A percentile compares a stretch with the other conserved stretches of the same genome.
phyloP scores from a whole-genome alignment of 768 basidiomycete species.

The Fibroporia radiculosa region DNA sequence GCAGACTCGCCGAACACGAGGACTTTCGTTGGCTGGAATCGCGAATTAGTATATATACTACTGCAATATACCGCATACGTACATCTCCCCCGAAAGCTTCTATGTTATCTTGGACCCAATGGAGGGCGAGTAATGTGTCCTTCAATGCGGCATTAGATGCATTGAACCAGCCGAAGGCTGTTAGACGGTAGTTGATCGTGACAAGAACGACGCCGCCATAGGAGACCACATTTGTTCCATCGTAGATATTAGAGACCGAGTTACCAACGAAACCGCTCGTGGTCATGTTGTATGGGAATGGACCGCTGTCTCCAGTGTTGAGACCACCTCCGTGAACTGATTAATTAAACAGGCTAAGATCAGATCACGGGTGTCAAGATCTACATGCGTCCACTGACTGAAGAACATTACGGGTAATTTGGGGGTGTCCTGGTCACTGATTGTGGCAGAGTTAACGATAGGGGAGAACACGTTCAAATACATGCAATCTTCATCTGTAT shows the following conservation, averaged over 20 bases:
- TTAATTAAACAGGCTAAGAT: background rate
- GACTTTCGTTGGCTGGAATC: background rate
- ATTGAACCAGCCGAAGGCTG: conserved; percentile 7
- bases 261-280: conserved; percentile 2
- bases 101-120: conserved; percentile 6
- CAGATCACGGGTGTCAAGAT: background rate
- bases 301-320: conserved; percentile 5
- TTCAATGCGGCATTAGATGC: conserved; percentile 5
- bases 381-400: background rate
- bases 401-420: conserved; percentile 7
- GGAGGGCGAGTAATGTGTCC: conserved; percentile 2
- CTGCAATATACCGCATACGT: background rate
- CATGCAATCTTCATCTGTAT: conserved; percentile 3
- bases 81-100: conserved; percentile 6
- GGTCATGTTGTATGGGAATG: conserved; percentile 6
- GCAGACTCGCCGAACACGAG: conserved; percentile 5
- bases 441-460: background rate
- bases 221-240: conserved; percentile 4
- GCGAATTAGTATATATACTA: background rate
- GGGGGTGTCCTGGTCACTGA: background rate
- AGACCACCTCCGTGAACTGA: conserved; percentile 6
- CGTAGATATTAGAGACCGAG: conserved; percentile 3
- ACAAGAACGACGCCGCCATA: conserved; percentile 8
- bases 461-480: conserved; percentile 5
- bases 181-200: conserved; percentile 2